Base-by-base conservation (phyloP, 176 grass and related monocot genomes). In the Eremochloa ophiuroides region DNA sequence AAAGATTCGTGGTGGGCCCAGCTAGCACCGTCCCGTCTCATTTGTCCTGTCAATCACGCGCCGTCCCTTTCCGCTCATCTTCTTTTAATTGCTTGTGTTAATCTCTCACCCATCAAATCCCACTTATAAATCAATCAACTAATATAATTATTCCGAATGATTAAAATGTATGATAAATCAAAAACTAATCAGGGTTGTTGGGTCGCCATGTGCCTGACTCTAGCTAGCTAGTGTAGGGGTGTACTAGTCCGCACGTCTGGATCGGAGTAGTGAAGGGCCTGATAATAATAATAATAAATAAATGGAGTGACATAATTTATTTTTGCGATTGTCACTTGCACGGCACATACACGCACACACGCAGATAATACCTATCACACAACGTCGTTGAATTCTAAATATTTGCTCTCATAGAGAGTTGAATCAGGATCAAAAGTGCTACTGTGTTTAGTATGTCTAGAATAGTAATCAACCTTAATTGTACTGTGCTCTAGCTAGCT, bases 1-100 rank as follows among this genome's bases (percentile, higher is more conserved):
- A 26, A 80, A 85, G 76, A 85, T 85, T 80, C 76, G 43, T 80
- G 76, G 17, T 80, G 68, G 84, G 84, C 16, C 30, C 62, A 8
- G 5, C 10, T 0, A 8, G 27, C 33, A 55, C 56, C 34, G 53
- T 16, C 34, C 34, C 15, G 10, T 25, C 20, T 41, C 81, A 10
- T 59, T 62, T 68, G 64, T 80, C 69, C 15, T 70, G 23, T 70
- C 77, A 68, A 80, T 79, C 62, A 79, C 48, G 26, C 40, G 43
- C 83, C 16, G 65, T 50, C 83, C 37, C 64, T 69, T 85, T 85
- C 51, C 8, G 37, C 42, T 44, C 66, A 28, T 73, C 43, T 46
- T 37, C 28, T 20, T 77, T 77, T 62, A 62, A 62, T 61, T 58
- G 12, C 23, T 28, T 59, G 20, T 27, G 5, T 23, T 60, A 59